Base-by-base conservation (phyloP, 2,329 filamentous ascomycete species). In the Colletotrichum sp. region DNA sequence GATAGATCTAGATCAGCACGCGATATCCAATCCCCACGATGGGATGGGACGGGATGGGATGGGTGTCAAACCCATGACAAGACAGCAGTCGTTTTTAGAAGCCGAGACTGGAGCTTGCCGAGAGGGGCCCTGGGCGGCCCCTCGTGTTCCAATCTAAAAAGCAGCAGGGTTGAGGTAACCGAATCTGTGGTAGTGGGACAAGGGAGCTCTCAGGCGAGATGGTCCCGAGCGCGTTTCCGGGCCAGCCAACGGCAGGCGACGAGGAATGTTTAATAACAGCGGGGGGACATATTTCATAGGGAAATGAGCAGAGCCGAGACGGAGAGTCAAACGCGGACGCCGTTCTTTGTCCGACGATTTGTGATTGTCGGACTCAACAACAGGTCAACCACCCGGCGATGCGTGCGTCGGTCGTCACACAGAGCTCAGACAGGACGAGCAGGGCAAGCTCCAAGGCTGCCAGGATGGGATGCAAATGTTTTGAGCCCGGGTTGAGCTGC, bases 101-200 rank as follows among this genome's bases (percentile, higher is more conserved):
- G 65, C 51, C 47, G 65, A 67, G 29, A 66, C 66, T 68, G 66
- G 66, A 68, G 66, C 66, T 61, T 63, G 58, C 66, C 57, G 66
- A 34, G n/a, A 54, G 62, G 61, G 59, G 59, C 65, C 69, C 70
- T 27, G 47, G 51, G 33, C 38, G 55, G 62, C 71, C 71, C 67
- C 72, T 74, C 68, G 57, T 63, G 72, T 74, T 72, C 43, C 72
- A 74, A 74, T 72, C 62, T 71, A 58, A 72, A 47, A 27, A 74
- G 70, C 61, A 38, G 43, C 62, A 66, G 62, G 68, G 68, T 58
- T 51, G 57, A 67, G 47, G 68, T 74, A 66, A 51, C 72, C 72
- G 72, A 71, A 74, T 71, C 13, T 33, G 69, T 43, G 51, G 68
- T 72, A 67, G 72, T 54, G 72, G 38, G 72, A 72, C 72, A 74